Evolutionary conservation across 768 basidiomycete genomes (phyloP).

Genomic region (Tephrocybe sp.): DNA sequence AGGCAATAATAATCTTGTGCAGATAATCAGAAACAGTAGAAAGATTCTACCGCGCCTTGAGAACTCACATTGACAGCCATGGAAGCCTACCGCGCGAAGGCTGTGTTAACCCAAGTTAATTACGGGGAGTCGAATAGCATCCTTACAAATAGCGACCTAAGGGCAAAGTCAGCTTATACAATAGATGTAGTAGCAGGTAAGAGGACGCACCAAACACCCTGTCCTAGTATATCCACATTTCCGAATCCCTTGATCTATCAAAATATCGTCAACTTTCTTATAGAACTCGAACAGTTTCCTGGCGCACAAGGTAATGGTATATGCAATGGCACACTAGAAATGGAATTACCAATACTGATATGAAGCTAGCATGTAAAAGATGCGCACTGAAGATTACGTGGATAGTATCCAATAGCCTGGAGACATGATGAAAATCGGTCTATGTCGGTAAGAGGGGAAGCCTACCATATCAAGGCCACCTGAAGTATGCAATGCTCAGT

Average conservation of each 20-base stretch:
- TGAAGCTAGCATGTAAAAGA: not conserved
- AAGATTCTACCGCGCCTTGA: not conserved
- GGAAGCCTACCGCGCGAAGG: conserved; percentile 25
- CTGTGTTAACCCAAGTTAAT: not conserved
- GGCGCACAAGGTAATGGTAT: conserved; percentile 39
- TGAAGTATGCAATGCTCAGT: conserved; percentile 8
- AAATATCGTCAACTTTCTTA: not conserved
- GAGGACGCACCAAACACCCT: conserved; percentile 36
- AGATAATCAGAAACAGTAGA: not conserved
- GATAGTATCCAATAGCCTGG: conserved; percentile 37
- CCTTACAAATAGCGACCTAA: conserved; percentile 34
- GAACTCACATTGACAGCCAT: conserved; percentile 34
- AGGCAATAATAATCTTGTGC: conserved; percentile 35
- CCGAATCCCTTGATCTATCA: conserved; percentile 37
- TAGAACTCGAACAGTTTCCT: not conserved
- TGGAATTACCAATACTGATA: not conserved
- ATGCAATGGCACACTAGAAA: conserved; percentile 37
- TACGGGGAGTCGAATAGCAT: not conserved
- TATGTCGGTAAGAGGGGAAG: not conserved
- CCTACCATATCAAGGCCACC: conserved; percentile 34
- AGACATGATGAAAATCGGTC: not conserved
- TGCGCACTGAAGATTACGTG: conserved; percentile 39
- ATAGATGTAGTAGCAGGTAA: too few species aligned
- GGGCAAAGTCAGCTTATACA: not conserved
- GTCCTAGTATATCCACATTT: conserved; percentile 21